phyloP scores from a whole-genome alignment of 768 basidiomycete species.

The Lanmaoa pseudosensibilis region DNA sequence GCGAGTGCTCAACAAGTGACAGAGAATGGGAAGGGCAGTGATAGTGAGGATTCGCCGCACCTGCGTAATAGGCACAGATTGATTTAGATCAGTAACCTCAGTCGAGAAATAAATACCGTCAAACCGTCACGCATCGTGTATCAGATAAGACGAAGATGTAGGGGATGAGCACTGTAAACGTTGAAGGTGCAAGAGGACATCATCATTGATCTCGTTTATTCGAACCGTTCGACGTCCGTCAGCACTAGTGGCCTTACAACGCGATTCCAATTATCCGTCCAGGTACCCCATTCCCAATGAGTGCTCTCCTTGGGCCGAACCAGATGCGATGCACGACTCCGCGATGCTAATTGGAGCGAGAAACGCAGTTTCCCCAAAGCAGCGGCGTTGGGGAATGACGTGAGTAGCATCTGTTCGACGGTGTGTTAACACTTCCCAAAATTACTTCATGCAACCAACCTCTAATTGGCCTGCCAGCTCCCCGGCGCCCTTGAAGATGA shows the following conservation, averaged over 20 bases:
- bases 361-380: conserved; percentile 52
- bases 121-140: background rate
- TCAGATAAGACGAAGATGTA: background rate
- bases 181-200: background rate
- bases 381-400: conserved; percentile 57
- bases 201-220: conserved; percentile 7
- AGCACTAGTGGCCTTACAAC: conserved; percentile 60
- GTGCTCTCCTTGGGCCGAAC: conserved; percentile 23
- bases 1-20: background rate
- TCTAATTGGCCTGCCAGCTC: conserved; percentile 74
- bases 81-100: background rate
- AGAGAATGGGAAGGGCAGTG: background rate
- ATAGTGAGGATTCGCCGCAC: background rate
- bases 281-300: conserved; percentile 65
- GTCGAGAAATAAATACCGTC: background rate
- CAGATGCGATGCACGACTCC: conserved; percentile 23
- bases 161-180: background rate
- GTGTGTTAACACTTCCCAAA: background rate
- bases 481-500: conserved; percentile 64
- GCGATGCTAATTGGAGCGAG: conserved; percentile 43
- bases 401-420: conserved; percentile 50
- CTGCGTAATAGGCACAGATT: background rate
- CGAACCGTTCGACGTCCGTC: conserved; percentile 28
- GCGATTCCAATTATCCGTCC: conserved; percentile 84
- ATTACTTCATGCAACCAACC: conserved; percentile 24